Base-by-base conservation (phyloP, 768 basidiomycete genomes). In the Leccinum rimulosum region DNA sequence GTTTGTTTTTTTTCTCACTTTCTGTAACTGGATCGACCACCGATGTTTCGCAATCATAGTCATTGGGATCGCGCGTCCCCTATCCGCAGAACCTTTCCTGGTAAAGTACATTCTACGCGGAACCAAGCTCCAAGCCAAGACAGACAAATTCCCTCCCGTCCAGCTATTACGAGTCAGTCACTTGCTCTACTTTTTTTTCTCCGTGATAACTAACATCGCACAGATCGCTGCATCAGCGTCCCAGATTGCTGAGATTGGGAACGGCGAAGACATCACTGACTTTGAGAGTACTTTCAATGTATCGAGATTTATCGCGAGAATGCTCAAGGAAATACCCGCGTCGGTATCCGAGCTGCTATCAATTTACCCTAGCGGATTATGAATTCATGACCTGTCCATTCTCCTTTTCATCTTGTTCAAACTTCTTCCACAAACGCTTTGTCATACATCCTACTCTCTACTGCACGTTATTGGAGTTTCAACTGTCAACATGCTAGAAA, bases 131-230 rank as follows among this genome's bases (percentile, higher is more conserved):
- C 53, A 47, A 17, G 71, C 70, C 35, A 73, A 71, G 43, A 17
- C 62, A 19, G 63, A 72, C 31, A 67, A 60, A 31, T 56, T 75
- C 3, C 80, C 79, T 17, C 73, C 75, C 9, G 77, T 80, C 12
- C 80, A 71, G 12, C 50, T 71, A 4, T 50, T 74, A 8, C 68
- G 64, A 54, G 72, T 74, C n/a, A 58, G 66, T 63, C 15, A 15
- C 43, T 52, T 12, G 22, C 6, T 38, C 17, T 43, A 25, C 5
- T 9, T 22, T 15, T 40, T n/a, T 30, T 43, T 15, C 9, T 30
- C 1, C 2, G n/a, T 49, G 47, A 59, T 9, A 15, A 6, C 40
- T 60, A 6, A 55, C 25, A 43, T 11, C 19, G 22, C 35, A 10
- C 49, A 73, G 72, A 71, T 73, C n/a, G 72, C 68, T 28, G 72